Conservation (phyloP, 2,329 filamentous ascomycete genomes). For the Nemania sp. region DNA sequence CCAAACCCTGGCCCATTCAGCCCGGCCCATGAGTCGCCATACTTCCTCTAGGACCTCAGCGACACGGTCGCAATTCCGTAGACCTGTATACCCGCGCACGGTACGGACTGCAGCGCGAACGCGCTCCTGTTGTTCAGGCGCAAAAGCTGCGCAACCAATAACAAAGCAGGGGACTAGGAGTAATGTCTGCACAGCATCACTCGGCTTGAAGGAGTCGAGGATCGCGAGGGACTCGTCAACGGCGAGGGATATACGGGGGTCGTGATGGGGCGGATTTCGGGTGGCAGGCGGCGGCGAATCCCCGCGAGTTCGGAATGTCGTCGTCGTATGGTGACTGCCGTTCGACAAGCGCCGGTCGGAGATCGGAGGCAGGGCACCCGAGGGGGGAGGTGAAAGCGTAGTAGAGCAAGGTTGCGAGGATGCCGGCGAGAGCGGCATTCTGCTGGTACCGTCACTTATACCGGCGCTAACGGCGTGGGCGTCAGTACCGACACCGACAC, state of each 20-base stretch:
- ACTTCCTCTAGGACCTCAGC: slow-evolving; percentile 60
- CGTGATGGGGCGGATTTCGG: slow-evolving; percentile 53
- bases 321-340: slow-evolving; percentile 15
- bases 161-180: slow-evolving; percentile 64
- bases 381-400: slow-evolving; percentile 18
- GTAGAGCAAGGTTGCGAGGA: slow-evolving; percentile 20
- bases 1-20: slow-evolving; percentile 64
- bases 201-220: slow-evolving; percentile 59
- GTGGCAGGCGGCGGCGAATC: slow-evolving; percentile 52
- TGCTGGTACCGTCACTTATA: slow-evolving; percentile 8
- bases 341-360: slow-evolving; percentile 24
- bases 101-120: slow-evolving; percentile 54
- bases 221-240: slow-evolving; percentile 62
- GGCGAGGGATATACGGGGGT: slow-evolving; percentile 56
- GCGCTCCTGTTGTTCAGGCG: slow-evolving; percentile 55
- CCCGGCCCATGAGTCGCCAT: slow-evolving; percentile 62
- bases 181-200: slow-evolving; percentile 63
- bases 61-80: slow-evolving; percentile 61
- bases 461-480: background rate
- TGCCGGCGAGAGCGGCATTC: slow-evolving; percentile 25
- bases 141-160: slow-evolving; percentile 64
- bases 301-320: slow-evolving; percentile 29
- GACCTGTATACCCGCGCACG: slow-evolving; percentile 62
- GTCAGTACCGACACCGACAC: background rate
- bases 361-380: background rate